phyloP scores from a whole-genome alignment of 257 asterid species.

The Penstemon davidsonii region DNA sequence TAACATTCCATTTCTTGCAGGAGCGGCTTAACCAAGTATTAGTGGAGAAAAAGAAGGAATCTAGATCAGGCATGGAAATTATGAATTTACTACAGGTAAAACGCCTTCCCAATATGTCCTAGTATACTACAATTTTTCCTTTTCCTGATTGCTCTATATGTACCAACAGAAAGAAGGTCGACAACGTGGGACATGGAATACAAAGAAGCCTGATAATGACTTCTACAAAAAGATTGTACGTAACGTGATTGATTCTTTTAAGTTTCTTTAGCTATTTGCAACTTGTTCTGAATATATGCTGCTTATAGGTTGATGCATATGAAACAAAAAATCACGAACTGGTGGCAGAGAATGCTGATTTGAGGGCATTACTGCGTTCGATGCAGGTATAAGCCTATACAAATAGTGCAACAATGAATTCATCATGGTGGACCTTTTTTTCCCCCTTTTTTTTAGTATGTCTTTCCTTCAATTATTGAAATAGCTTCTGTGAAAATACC shows the following conservation, averaged over 20 bases:
- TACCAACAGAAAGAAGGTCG: slow-evolving; percentile 90
- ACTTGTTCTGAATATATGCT: slow-evolving; percentile 26
- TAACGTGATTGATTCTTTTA: slow-evolving; percentile 24
- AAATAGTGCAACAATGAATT: not conserved
- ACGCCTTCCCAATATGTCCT: slow-evolving; percentile 19
- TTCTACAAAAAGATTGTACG: slow-evolving; percentile 92
- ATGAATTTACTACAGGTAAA: slow-evolving; percentile 92
- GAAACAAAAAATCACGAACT: slow-evolving; percentile 94
- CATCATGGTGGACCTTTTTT: not conserved
- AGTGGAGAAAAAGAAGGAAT: slow-evolving; percentile 96
- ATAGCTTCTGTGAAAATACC: not conserved
- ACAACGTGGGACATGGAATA: slow-evolving; percentile 98
- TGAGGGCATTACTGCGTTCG: slow-evolving; percentile 89
- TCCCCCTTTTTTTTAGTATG: not conserved
- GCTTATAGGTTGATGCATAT: slow-evolving; percentile 83
- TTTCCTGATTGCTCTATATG: slow-evolving; percentile 22
- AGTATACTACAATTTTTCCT: not conserved
- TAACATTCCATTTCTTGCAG: slow-evolving; percentile 41
- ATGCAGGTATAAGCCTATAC: slow-evolving; percentile 68
- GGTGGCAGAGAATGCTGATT: slow-evolving; percentile 86
- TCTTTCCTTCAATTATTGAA: slow-evolving; percentile 3
- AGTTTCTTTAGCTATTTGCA: slow-evolving; percentile 13
- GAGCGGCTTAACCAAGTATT: slow-evolving; percentile 90
- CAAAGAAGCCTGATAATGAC: slow-evolving; percentile 85
- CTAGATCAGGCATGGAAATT: slow-evolving; percentile 97